Evolutionary conservation across 768 basidiomycete species (phyloP).

Genomic region (Tulasnella sp.): DNA sequence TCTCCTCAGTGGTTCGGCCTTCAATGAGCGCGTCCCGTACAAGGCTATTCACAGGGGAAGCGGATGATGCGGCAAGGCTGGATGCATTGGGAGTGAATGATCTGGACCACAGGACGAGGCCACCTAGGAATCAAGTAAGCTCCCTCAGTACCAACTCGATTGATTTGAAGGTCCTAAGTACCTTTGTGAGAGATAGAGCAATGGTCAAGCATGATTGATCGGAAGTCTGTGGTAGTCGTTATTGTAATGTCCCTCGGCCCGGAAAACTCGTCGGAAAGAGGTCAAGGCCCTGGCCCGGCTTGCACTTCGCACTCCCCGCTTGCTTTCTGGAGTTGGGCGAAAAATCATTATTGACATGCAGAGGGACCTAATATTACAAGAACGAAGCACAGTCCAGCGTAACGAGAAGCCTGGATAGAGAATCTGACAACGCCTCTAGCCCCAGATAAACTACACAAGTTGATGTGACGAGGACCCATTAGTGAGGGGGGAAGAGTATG

Average conservation of each 20-base stretch:
- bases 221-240: background rate
- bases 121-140: slow-evolving; percentile 42
- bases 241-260: background rate
- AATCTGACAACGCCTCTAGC: too few species aligned
- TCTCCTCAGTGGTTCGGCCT: slow-evolving; percentile 68
- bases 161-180: slow-evolving; percentile 22
- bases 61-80: slow-evolving; percentile 52
- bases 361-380: too few species aligned
- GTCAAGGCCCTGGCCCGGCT: too few species aligned
- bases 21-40: slow-evolving; percentile 89
- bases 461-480: background rate
- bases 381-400: too few species aligned
- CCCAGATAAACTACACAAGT: too few species aligned
- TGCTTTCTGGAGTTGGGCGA: too few species aligned
- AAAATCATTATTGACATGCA: too few species aligned
- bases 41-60: slow-evolving; percentile 80
- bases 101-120: slow-evolving; percentile 86
- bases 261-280: too few species aligned
- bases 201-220: slow-evolving; percentile 70
- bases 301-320: too few species aligned
- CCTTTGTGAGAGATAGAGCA: slow-evolving; percentile 94
- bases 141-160: background rate
- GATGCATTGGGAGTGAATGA: slow-evolving; percentile 86
- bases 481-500: background rate
- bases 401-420: too few species aligned